phyloP scores from a whole-genome alignment of 345 rosid genomes.

The Arabis alpina region DNA sequence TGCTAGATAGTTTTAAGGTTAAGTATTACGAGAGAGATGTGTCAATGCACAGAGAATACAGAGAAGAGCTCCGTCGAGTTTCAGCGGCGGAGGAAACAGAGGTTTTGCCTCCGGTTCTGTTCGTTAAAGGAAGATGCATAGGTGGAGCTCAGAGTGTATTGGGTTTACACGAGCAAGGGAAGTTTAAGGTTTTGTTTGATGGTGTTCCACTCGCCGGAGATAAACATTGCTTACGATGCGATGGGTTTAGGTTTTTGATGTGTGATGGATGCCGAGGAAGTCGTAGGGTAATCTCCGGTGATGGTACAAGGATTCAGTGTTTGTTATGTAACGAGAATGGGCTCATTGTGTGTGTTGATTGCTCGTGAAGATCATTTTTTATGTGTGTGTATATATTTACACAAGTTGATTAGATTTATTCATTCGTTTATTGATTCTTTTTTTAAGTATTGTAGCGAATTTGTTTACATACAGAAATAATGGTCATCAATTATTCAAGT shows the following conservation, averaged over 20 bases:
- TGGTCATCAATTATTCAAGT: neutral
- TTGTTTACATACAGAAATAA: neutral
- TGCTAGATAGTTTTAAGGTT: constrained; percentile 69
- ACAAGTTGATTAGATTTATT: constrained; percentile 12
- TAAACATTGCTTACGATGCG: constrained; percentile 53
- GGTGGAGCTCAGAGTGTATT: constrained; percentile 85
- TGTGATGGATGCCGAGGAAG: constrained; percentile 81
- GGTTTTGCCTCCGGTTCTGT: constrained; percentile 74
- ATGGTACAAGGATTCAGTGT: constrained; percentile 54
- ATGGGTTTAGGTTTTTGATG: constrained; percentile 66
- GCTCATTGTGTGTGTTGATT: constrained; percentile 61
- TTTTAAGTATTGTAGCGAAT: neutral
- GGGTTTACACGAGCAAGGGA: constrained; percentile 75
- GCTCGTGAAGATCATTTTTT: constrained; percentile 44
- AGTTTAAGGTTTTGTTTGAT: constrained; percentile 56
- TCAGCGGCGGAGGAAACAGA: constrained; percentile 51
- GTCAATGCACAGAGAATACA: constrained; percentile 72
- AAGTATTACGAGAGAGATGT: constrained; percentile 72
- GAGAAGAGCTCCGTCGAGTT: constrained; percentile 67
- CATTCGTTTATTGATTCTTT: constrained; percentile 17
- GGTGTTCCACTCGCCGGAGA: constrained; percentile 54
- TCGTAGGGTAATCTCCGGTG: constrained; percentile 46
- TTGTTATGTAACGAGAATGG: constrained; percentile 86
- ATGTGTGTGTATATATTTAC: constrained; percentile 4
- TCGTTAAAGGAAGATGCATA: constrained; percentile 73